Evolutionary conservation across 148 eudicot genomes (phyloP), one percentile per base, ranked within the genome.

Genomic region (Camellia japonica): DNA sequence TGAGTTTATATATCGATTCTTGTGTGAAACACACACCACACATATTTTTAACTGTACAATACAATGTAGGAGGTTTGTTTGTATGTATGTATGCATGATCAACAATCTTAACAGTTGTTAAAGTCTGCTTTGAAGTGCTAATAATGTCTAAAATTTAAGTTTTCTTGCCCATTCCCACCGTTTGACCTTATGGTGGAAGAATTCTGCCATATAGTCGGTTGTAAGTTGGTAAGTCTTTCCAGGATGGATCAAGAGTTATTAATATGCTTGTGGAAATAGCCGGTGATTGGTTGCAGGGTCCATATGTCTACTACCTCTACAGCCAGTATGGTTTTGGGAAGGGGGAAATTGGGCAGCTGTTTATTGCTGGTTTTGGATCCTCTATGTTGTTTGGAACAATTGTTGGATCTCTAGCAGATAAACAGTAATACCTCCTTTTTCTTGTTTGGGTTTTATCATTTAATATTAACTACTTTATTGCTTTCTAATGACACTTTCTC

Each of bases 241-340:
- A 30, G 38, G 38, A 30, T 30, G 38, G 38, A 30, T 30, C 38
- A 30, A 30, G 79, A 83, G 76, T 49, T 43, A 64, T 14, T 82
- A 73, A 75, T 75, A 59, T 83, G 64, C 59, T 62, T 80, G 78
- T 84, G 91, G 85, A 82, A 78, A 87, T 86, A 93, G 97, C 94
- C 76, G 97, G 97, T n/a, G 97, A 93, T 83, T 93, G 97, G 97
- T 87, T 93, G 92, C 94, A 93, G 87, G 97, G 94, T 76, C 94
- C 94, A 76, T 91, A 93, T 80, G 97, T 91, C 52, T 93, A 93
- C 88, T 93, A 91, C 78, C 97, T 93, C 5, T 93, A 93, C 79
- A 91, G 81, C 43, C 86, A 90, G 10, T 93, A 93, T 81, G 97
- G 97, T 55, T 93, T 70, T 70, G 90, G 93, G 65, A 93, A 93